Evolutionary conservation across 176 grass and related monocot species (phyloP), one percentile per base, ranked within the genome.

Genomic region (Zea mays): DNA sequence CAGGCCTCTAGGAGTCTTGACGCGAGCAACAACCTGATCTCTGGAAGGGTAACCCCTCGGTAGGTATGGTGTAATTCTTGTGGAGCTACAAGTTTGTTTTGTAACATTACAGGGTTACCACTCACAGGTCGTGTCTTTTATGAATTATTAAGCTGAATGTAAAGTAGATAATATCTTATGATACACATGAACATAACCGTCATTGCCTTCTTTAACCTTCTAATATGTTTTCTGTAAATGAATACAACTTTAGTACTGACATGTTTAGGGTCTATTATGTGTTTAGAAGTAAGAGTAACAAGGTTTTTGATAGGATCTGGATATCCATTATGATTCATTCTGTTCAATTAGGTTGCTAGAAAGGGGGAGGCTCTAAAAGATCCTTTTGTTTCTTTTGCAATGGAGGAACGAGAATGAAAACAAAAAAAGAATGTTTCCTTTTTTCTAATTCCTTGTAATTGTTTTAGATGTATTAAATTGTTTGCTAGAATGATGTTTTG

Each of bases 371-470:
- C n/a, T n/a, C n/a, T n/a, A n/a, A n/a, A n/a, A n/a, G n/a, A n/a
- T n/a, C n/a, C 62, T 77, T 85, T 81, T 89, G 57, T 80, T 84
- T 81, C 58, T 81, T 77, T 89, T 72, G 46, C 63, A 73, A 67
- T 61, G 38, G 59, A 87, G 48, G 47, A 48, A 49, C 64, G 34
- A 65, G 21, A 82, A 62, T 58, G 37, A 73, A 71, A 84, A 72
- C 57, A n/a, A n/a, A 34, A 82, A 82, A 66, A 34, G 38, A 10
- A 0, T 20, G 43, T 68, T 42, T 45, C 43, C 13, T 21, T 70
- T 80, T 78, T 56, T 41, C 12, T 15, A 49, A 38, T 65, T 82
- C 49, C 14, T n/a, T 68, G 62, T 33, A 68, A 48, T 65, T 57
- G 33, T 80, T 74, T 79, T 56, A 33, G 9, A 11, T 56, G 62